Percentiles rank a stretch among this genome's conserved stretches.
Evolutionary conservation across 2,329 filamentous ascomycete genomes (phyloP).

Genomic region (Trichoderma endophyticum): DNA sequence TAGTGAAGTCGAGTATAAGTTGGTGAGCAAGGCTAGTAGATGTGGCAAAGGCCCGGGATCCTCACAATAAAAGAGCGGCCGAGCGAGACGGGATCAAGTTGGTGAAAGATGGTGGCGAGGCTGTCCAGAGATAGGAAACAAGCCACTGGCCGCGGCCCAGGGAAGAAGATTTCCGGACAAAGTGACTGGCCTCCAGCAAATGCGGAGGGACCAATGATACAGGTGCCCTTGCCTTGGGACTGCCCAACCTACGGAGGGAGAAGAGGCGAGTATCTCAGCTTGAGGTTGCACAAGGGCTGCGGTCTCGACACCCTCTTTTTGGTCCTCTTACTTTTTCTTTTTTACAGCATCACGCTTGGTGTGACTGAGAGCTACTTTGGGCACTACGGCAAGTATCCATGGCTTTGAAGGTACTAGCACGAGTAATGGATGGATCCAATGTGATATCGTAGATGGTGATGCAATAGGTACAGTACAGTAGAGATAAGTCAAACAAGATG

Average conservation of each 20-base stretch:
- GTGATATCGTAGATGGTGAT: background rate
- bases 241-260: conserved; percentile 1
- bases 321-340: background rate
- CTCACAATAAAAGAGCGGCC: background rate
- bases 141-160: background rate
- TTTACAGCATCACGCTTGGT: background rate
- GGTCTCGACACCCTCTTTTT: conserved; percentile 4
- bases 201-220: conserved; percentile 21
- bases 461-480: background rate
- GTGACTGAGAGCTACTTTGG: background rate
- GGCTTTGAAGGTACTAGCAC: background rate
- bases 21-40: background rate
- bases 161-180: background rate
- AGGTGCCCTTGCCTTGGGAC: conserved; percentile 18
- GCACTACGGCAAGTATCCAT: background rate
- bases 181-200: background rate
- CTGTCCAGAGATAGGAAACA: background rate
- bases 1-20: background rate
- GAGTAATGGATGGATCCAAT: background rate
- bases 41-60: background rate
- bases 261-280: conserved; percentile 16
- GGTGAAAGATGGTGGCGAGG: background rate
- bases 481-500: background rate
- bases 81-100: background rate
- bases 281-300: conserved; percentile 18